Conservation (phyloP, 202 grass and related monocot genomes). For the Musa balbisiana region DNA sequence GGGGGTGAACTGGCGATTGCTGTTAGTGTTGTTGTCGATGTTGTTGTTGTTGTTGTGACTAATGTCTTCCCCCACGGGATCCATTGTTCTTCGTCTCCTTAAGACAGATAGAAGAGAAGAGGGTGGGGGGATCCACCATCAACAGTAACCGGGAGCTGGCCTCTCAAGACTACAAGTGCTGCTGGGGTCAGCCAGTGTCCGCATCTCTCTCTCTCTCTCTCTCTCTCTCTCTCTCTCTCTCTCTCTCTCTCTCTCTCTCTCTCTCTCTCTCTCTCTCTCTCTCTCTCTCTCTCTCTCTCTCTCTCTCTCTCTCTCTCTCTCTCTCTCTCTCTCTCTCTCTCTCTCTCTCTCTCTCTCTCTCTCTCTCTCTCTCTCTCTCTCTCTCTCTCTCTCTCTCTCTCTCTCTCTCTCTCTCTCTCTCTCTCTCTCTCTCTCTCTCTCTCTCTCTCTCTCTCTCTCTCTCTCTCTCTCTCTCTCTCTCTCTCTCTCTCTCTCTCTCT, state of each 20-base stretch:
- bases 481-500: neutral
- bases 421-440: neutral
- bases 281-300: neutral
- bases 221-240: neutral
- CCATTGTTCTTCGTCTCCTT: slow-evolving; percentile 1
- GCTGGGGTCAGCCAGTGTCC: neutral
- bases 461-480: neutral
- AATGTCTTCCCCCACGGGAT: slow-evolving; percentile 8
- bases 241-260: neutral
- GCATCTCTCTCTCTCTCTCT: neutral
- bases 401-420: neutral
- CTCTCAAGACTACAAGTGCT: neutral
- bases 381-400: neutral
- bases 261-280: neutral
- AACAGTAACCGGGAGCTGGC: neutral
- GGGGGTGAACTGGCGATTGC: neutral
- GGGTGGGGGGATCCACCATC: neutral
- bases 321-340: neutral
- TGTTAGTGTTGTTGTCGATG: slow-evolving; percentile 2
- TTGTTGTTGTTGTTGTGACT: slow-evolving; percentile 19
- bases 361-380: neutral
- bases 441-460: neutral
- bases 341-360: neutral
- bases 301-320: neutral
- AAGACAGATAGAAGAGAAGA: neutral